Evolutionary conservation across 805 yeast genomes (phyloP).

Genomic region (Cyberlindnera lachancei): DNA sequence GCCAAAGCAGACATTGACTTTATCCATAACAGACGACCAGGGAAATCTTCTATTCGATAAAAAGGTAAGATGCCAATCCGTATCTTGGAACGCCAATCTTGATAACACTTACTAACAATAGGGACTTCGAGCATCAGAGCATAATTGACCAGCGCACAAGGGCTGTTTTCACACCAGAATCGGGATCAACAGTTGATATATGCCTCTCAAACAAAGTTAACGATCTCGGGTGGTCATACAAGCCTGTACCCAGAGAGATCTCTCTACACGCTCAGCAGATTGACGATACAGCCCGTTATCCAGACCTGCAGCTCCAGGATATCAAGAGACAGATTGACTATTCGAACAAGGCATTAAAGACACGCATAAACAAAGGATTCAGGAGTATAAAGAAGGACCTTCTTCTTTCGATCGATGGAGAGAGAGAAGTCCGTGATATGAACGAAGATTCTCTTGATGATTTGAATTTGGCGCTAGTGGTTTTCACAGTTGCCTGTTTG

Average conservation of each 20-base stretch:
- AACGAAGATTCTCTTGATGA: conserved; percentile 14
- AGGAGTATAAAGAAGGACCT: neutral
- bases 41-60: conserved; percentile 6
- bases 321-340: neutral
- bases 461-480: conserved; percentile 6
- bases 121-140: conserved; percentile 5
- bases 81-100: too few species aligned
- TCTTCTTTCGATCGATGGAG: conserved; percentile 7
- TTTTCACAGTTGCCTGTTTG: conserved; percentile 8
- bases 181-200: conserved; percentile 11
- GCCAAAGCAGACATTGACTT: conserved; percentile 5
- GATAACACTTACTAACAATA: too few species aligned
- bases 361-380: neutral
- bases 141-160: conserved; percentile 4
- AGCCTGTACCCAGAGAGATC: conserved; percentile 12
- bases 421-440: conserved; percentile 11
- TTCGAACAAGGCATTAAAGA: neutral
- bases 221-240: conserved; percentile 29
- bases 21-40: conserved; percentile 6
- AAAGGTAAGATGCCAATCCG: too few species aligned
- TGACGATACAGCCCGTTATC: neutral
- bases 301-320: neutral
- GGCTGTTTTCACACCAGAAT: conserved; percentile 10
- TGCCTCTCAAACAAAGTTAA: conserved; percentile 25
- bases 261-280: conserved; percentile 3